These are phyloP conservation scores for Micractinium sp. DNA, from an alignment of 139 green algal species.

Conservation along the genomic window DNA sequence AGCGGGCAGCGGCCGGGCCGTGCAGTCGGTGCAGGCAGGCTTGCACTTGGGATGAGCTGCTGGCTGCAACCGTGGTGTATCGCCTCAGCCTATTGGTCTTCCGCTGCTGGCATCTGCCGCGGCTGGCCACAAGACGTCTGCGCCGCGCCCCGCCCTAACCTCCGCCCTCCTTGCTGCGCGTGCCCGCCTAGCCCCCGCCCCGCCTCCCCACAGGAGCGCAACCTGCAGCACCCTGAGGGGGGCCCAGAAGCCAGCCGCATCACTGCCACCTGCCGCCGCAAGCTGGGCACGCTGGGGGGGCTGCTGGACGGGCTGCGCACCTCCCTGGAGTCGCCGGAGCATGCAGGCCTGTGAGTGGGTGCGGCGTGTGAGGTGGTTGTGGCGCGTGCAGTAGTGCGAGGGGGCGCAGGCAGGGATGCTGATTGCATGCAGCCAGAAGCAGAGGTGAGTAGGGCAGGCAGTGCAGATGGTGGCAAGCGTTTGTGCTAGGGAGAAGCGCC, in stretches of 20 bases:
- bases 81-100: background rate
- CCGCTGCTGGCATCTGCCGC: background rate
- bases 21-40: background rate
- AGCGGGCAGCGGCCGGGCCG: background rate
- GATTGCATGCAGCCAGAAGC: background rate
- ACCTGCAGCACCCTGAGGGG: conserved; percentile 68
- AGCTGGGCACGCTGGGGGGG: conserved; percentile 80
- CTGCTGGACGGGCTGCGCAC: conserved; percentile 69
- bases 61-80: background rate
- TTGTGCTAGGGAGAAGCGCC: too few species aligned
- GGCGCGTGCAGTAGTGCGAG: too few species aligned
- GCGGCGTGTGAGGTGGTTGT: too few species aligned
- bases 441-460: background rate
- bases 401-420: background rate
- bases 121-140: background rate
- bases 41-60: too few species aligned
- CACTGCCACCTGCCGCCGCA: conserved; percentile 79
- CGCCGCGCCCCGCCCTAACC: background rate
- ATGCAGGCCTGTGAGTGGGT: conserved; percentile 61
- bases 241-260: conserved; percentile 80
- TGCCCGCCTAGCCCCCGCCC: background rate
- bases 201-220: conserved; percentile 74
- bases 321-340: conserved; percentile 64
- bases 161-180: background rate
- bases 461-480: too few species aligned